These are phyloP conservation scores for Dothiorella sarmentorum DNA, from an alignment of 2,329 filamentous ascomycete genomes.

Conservation along the genomic window DNA sequence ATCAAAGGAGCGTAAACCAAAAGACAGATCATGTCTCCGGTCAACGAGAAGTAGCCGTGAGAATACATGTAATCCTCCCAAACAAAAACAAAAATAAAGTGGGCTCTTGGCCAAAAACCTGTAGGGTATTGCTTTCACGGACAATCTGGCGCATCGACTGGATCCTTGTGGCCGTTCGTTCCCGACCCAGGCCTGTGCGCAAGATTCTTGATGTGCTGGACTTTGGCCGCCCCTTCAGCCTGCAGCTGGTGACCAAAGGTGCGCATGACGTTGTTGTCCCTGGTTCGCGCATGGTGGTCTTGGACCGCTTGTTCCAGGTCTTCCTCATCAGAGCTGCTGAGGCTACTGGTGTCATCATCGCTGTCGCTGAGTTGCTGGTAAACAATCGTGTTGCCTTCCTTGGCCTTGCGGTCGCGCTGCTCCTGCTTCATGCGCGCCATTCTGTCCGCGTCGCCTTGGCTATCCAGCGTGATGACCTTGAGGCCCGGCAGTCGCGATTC, in stretches of 20 bases:
- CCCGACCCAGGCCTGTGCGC: slow-evolving; percentile 4
- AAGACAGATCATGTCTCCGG: background rate
- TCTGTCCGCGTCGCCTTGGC: slow-evolving; percentile 65
- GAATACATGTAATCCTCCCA: background rate
- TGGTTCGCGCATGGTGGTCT: background rate
- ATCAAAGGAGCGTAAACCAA: slow-evolving; percentile 11
- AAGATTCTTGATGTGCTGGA: slow-evolving; percentile 16
- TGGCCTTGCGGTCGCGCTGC: slow-evolving; percentile 72
- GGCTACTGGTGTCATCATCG: slow-evolving; percentile 47
- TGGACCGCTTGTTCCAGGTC: slow-evolving; percentile 47
- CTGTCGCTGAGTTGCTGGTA: slow-evolving; percentile 51
- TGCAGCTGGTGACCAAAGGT: slow-evolving; percentile 3
- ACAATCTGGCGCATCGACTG: background rate
- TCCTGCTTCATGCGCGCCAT: slow-evolving; percentile 72
- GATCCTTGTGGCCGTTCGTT: slow-evolving; percentile 5
- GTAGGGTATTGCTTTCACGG: too few relatives aligned
- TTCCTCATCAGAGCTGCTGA: slow-evolving; percentile 57
- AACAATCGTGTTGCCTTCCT: slow-evolving; percentile 49
- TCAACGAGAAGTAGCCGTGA: background rate
- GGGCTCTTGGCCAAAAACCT: background rate
- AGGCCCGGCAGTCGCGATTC: slow-evolving; percentile 72
- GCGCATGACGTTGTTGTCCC: slow-evolving; percentile 10
- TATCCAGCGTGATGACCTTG: slow-evolving; percentile 70
- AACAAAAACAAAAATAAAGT: background rate
- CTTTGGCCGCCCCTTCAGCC: slow-evolving; percentile 16